Percentiles rank a stretch among this genome's conserved stretches.
These are phyloP conservation scores for Dionaea muscipula DNA, from an alignment of 179 eudicot species.

Conservation along the genomic window DNA sequence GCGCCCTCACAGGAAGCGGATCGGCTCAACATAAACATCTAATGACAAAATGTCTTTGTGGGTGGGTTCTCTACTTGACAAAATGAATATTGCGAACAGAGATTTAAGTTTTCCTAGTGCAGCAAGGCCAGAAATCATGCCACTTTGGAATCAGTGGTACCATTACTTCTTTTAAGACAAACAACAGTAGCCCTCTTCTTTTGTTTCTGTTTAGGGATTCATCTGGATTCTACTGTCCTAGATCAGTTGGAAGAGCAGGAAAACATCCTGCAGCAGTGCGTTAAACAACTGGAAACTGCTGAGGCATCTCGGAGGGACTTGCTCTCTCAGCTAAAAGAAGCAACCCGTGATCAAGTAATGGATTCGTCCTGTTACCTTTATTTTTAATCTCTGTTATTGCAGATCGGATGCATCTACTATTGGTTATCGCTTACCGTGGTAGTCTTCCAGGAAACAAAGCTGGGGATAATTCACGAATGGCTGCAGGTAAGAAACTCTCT, in stretches of 20 bases:
- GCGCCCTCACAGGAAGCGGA: no score
- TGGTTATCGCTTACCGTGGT: conserved; percentile 12
- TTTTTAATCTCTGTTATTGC: background rate
- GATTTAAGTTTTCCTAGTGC: no score
- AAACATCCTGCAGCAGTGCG: conserved; percentile 41
- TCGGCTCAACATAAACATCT: no score
- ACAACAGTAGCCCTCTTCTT: no score
- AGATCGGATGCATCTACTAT: background rate
- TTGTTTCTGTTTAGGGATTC: conserved; percentile 37
- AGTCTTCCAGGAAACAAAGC: conserved; percentile 55
- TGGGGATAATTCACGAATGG: conserved; percentile 40
- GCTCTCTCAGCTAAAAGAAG: conserved; percentile 66
- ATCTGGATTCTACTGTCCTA: conserved; percentile 28
- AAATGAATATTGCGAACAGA: no score
- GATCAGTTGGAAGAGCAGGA: conserved; percentile 71
- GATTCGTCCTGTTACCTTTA: background rate
- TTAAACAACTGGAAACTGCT: conserved; percentile 56
- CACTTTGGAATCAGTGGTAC: background rate
- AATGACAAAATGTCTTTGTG: no score
- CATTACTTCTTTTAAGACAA: background rate
- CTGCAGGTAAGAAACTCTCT: conserved; percentile 40
- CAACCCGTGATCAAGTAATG: conserved; percentile 76
- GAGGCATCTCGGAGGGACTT: conserved; percentile 50
- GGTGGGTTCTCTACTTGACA: no score
- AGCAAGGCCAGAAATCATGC: no score